Conservation (phyloP, 1,284 basidiomycete species). For the Hymenochaete sp. region DNA sequence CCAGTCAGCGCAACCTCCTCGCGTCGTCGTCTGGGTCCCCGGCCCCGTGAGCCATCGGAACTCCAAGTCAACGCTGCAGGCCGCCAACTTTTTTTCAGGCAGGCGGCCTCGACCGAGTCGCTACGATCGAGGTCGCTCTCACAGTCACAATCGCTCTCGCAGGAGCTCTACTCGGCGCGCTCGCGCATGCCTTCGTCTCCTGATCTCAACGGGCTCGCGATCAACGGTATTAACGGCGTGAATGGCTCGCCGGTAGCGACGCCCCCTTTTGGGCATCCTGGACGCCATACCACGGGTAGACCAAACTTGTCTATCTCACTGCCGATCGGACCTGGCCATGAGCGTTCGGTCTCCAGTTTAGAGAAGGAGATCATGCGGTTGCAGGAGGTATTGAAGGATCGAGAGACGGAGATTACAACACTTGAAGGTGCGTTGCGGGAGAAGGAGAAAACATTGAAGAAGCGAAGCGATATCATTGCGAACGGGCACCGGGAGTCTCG, state of each 20-base stretch:
- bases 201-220: conserved; percentile 39
- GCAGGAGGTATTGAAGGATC: conserved; percentile 80
- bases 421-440: conserved; percentile 65
- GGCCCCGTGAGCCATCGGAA: conserved; percentile 43
- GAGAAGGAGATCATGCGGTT: conserved; percentile 89
- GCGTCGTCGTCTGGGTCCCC: conserved; percentile 42
- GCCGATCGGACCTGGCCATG: conserved; percentile 37
- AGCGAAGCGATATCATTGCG: conserved; percentile 20
- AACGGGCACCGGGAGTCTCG: conserved; percentile 24
- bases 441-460: conserved; percentile 28
- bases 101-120: conserved; percentile 76
- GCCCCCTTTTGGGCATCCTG: conserved; percentile 27
- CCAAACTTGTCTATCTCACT: conserved; percentile 57
- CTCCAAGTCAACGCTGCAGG: conserved; percentile 38
- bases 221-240: conserved; percentile 37
- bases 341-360: conserved; percentile 72
- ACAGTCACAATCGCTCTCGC: conserved; percentile 86
- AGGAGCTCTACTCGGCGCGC: conserved; percentile 88
- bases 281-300: conserved; percentile 26
- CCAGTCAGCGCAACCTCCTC: conserved; percentile 31
- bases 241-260: too few relatives aligned
- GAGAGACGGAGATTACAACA: conserved; percentile 76
- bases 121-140: conserved; percentile 80
- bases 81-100: conserved; percentile 72
- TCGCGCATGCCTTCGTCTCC: conserved; percentile 71